Evolutionary conservation across 108 stramenopile genomes (phyloP).

Genomic region (Aurantiochytrium sp.): DNA sequence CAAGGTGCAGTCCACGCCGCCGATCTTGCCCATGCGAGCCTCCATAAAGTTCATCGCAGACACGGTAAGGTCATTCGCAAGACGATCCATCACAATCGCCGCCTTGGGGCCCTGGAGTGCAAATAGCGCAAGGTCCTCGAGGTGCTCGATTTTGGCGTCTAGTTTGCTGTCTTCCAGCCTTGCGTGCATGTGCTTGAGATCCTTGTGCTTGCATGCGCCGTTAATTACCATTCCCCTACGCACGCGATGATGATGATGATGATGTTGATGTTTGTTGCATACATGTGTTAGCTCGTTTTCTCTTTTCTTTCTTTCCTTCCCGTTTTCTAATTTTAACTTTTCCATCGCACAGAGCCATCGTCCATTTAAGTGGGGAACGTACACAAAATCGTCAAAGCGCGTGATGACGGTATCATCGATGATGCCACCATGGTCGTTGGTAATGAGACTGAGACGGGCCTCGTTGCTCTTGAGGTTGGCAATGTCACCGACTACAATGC

Average conservation of each 20-base stretch:
- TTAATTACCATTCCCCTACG: slow-evolving; percentile 89
- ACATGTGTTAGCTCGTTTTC: neutral
- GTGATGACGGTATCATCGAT: slow-evolving; percentile 95
- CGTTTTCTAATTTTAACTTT: too few relatives aligned
- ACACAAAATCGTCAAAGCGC: slow-evolving; percentile 64
- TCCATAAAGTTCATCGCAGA: slow-evolving; percentile 88
- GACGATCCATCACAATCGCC: slow-evolving; percentile 60
- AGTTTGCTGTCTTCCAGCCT: slow-evolving; percentile 45
- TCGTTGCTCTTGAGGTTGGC: slow-evolving; percentile 55
- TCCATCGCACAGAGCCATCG: too few relatives aligned
- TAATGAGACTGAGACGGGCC: slow-evolving; percentile 75
- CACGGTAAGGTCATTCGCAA: slow-evolving; percentile 75
- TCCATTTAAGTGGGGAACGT: neutral
- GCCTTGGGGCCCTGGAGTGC: slow-evolving; percentile 94
- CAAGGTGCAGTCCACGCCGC: slow-evolving; percentile 81
- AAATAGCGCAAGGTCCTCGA: slow-evolving; percentile 76
- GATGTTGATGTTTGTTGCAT: neutral
- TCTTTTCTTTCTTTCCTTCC: too few relatives aligned
- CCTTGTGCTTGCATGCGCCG: slow-evolving; percentile 90
- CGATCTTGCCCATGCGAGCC: slow-evolving; percentile 66
- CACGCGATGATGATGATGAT: slow-evolving; percentile 2
- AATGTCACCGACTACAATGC: slow-evolving; percentile 83
- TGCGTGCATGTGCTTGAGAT: slow-evolving; percentile 74
- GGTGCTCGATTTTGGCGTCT: slow-evolving; percentile 72
- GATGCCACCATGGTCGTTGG: slow-evolving; percentile 86